Conservation (phyloP, 2,329 filamentous ascomycete species). For the Penicillium rolfsii region DNA sequence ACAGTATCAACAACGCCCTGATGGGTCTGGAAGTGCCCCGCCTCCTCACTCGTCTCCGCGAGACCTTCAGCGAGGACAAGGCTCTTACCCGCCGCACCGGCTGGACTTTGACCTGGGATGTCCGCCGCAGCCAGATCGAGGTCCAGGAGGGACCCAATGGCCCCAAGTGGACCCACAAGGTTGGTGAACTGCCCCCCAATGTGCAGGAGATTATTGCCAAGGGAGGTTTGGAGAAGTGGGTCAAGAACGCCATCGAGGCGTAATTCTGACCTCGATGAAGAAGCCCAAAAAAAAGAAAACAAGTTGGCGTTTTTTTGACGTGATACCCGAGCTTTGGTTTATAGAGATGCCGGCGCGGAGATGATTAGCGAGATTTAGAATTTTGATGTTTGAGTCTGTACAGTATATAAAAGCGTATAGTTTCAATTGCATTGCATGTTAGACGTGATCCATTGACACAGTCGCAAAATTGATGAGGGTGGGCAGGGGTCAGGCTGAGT, state of each 20-base stretch:
- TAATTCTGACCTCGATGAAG: conserved; percentile 6
- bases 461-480: background rate
- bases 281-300: background rate
- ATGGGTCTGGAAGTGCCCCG: conserved; percentile 47
- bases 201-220: conserved; percentile 82
- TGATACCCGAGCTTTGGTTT: conserved; percentile 27
- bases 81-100: conserved; percentile 36
- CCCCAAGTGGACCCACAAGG: conserved; percentile 73
- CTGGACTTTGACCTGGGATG: conserved; percentile 83
- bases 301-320: conserved; percentile 22
- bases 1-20: conserved; percentile 48
- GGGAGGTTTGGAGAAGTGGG: conserved; percentile 81
- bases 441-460: background rate
- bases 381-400: background rate
- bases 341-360: conserved; percentile 13
- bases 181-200: conserved; percentile 80
- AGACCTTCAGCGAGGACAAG: conserved; percentile 32
- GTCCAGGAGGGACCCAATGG: conserved; percentile 72
- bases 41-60: conserved; percentile 42
- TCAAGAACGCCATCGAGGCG: conserved; percentile 66
- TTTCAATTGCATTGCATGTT: conserved; percentile 3
- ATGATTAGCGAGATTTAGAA: background rate
- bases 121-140: conserved; percentile 69
- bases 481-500: background rate
- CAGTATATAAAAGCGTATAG: conserved; percentile 5